phyloP scores from a whole-genome alignment of 345 rosid genomes.

The Durio zibethinus region DNA sequence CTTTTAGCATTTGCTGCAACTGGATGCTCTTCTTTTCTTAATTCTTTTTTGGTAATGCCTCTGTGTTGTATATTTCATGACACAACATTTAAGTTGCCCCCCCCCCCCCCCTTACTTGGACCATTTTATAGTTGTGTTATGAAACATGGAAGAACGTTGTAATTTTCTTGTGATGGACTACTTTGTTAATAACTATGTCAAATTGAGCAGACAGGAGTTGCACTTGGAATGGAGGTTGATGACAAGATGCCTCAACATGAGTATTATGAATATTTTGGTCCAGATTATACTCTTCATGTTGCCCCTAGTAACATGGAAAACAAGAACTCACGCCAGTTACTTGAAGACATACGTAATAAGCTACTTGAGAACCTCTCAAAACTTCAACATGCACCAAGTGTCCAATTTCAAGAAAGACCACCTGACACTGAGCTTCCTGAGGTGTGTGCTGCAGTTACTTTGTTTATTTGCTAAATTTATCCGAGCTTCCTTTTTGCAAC shows the following conservation, averaged over 20 bases:
- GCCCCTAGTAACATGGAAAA: conserved; percentile 52
- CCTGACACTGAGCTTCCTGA: conserved; percentile 80
- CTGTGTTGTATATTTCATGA: neutral
- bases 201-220: conserved; percentile 57
- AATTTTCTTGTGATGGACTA: neutral
- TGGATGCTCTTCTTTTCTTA: neutral
- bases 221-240: conserved; percentile 69
- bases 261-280: conserved; percentile 77
- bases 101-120: too few relatives aligned
- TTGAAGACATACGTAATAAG: conserved; percentile 75
- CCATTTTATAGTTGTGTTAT: neutral
- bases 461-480: conserved; percentile 9
- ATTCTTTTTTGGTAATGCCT: neutral
- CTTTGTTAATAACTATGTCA: neutral
- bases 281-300: conserved; percentile 62
- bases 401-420: conserved; percentile 83
- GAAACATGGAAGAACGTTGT: neutral
- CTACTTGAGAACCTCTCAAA: conserved; percentile 86
- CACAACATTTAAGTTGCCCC: neutral
- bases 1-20: neutral
- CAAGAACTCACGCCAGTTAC: conserved; percentile 53
- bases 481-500: conserved; percentile 1
- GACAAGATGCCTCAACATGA: conserved; percentile 83
- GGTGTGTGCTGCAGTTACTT: conserved; percentile 35
- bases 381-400: conserved; percentile 98